phyloP scores from a whole-genome alignment of 2,329 filamentous ascomycete genomes.

The Phialophora tarda region DNA sequence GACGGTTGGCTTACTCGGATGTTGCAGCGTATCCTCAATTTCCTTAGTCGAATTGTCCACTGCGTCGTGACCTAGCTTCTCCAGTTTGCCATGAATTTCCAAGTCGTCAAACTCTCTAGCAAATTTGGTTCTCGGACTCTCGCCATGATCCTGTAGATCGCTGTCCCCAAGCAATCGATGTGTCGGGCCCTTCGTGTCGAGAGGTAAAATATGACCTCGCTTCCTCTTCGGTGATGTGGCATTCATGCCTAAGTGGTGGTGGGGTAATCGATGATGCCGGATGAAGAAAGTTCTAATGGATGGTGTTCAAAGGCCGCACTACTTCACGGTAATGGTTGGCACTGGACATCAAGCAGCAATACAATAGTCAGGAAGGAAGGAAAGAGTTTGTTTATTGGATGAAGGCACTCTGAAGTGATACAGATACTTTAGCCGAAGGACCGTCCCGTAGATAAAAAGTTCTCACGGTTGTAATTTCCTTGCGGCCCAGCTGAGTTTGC shows the following conservation, averaged over 20 bases:
- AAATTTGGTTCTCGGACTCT: slow-evolving; percentile 32
- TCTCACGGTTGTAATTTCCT: background rate
- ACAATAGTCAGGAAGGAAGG: background rate
- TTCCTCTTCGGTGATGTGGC: slow-evolving; percentile 34
- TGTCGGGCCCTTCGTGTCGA: slow-evolving; percentile 25
- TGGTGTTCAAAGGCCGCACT: background rate
- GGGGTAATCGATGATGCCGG: background rate
- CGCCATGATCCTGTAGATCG: slow-evolving; percentile 24
- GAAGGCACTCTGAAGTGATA: background rate
- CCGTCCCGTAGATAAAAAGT: background rate
- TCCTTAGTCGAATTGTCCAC: background rate
- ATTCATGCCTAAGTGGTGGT: slow-evolving; percentile 20
- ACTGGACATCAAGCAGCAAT: background rate
- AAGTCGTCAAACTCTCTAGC: slow-evolving; percentile 41
- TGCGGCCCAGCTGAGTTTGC: background rate
- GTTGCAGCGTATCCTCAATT: background rate
- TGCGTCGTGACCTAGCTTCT: background rate
- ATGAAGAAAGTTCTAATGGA: background rate
- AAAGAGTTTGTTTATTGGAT: background rate
- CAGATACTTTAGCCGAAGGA: slow-evolving; percentile 8
- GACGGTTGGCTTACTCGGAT: background rate
- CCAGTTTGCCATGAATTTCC: slow-evolving; percentile 19
- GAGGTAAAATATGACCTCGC: slow-evolving; percentile 21
- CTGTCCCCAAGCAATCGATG: slow-evolving; percentile 15
- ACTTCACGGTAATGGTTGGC: background rate